These are phyloP conservation scores for Fusarium sarcochroum DNA, from an alignment of 2,329 filamentous ascomycete species.

Conservation along the genomic window DNA sequence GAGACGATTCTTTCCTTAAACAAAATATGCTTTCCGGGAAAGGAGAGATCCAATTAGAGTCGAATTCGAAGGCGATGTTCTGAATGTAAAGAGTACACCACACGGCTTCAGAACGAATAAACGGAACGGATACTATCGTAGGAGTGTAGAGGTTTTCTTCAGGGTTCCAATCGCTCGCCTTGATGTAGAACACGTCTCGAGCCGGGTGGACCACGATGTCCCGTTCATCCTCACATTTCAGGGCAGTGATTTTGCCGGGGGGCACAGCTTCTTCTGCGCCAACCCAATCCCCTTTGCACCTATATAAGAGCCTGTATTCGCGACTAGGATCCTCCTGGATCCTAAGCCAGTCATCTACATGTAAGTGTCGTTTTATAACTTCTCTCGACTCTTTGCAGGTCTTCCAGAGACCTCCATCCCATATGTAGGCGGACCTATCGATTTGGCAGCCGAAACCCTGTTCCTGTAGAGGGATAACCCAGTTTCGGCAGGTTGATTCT, in stretches of 20 bases:
- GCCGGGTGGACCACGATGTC: not conserved
- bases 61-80: not conserved
- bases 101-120: too few species aligned
- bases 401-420: constrained; percentile 8
- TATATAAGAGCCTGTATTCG: fast-evolving
- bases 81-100: too few species aligned
- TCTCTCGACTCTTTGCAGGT: constrained; percentile 17
- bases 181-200: constrained; percentile 13
- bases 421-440: constrained; percentile 4
- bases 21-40: not conserved
- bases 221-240: too few species aligned
- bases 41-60: not conserved
- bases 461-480: not conserved
- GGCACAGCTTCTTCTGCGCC: too few species aligned
- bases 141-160: too few species aligned
- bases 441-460: not conserved
- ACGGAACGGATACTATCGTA: too few species aligned
- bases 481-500: too few species aligned
- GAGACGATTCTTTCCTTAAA: not conserved
- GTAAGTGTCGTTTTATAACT: not conserved
- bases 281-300: too few species aligned
- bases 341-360: too few species aligned
- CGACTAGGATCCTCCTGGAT: too few species aligned
- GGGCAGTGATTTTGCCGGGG: too few species aligned
- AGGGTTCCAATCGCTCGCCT: not conserved